phyloP scores from a whole-genome alignment of 2,329 filamentous ascomycete genomes.

The Phyllosticta citribraziliensis region DNA sequence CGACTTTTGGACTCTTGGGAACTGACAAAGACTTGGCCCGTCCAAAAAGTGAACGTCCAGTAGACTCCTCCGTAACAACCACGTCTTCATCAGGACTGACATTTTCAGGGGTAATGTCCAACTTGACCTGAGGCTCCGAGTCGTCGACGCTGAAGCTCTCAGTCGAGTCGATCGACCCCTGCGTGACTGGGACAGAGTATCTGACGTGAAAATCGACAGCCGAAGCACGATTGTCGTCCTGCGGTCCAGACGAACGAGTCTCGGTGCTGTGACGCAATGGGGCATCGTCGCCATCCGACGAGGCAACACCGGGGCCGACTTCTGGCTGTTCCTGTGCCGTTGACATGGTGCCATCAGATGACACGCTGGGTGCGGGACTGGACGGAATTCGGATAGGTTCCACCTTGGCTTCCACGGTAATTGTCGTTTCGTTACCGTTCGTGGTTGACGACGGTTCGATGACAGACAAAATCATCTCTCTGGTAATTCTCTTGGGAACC shows the following conservation, averaged over 20 bases:
- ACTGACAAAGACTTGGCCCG: constrained; percentile 5
- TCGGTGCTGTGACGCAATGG: not conserved
- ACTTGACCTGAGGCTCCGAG: constrained; percentile 13
- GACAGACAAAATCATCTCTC: constrained; percentile 21
- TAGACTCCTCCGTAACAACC: constrained; percentile 9
- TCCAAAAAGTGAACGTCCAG: not conserved
- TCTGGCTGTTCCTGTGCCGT: not conserved
- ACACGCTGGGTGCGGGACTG: not conserved
- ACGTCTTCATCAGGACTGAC: not conserved
- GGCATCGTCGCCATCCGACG: not conserved
- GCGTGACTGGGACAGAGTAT: constrained; percentile 22
- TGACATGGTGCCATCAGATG: not conserved
- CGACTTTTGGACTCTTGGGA: constrained; percentile 1
- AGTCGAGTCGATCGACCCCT: constrained; percentile 7
- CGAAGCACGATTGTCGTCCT: constrained; percentile 11
- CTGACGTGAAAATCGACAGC: constrained; percentile 22
- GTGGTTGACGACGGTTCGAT: constrained; percentile 20
- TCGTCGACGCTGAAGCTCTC: not conserved
- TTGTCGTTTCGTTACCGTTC: constrained; percentile 15
- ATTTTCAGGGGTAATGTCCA: constrained; percentile 11
- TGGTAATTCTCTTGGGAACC: constrained; percentile 23
- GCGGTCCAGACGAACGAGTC: not conserved
- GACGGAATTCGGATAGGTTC: not conserved
- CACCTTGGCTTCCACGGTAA: constrained; percentile 9
- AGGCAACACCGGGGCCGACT: not conserved